phyloP scores from a whole-genome alignment of 306 rosid species.

The Prosopis cineraria region DNA sequence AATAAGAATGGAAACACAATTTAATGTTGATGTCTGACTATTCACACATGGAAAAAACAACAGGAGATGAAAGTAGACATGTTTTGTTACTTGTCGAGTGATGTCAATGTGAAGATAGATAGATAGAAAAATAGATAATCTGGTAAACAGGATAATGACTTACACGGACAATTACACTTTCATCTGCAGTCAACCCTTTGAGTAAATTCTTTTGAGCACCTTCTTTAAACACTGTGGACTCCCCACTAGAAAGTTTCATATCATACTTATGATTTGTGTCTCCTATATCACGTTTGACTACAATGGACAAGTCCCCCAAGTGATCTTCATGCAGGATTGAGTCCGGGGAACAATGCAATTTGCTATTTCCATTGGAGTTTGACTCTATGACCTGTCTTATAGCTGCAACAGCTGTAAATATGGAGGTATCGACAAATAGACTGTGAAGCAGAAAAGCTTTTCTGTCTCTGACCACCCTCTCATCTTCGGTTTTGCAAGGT shows the following conservation, averaged over 20 bases:
- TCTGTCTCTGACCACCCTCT: constrained; percentile 85
- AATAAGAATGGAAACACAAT: not conserved
- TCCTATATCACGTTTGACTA: constrained; percentile 47
- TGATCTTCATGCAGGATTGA: constrained; percentile 53
- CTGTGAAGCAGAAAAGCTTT: constrained; percentile 91
- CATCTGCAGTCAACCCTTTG: constrained; percentile 93
- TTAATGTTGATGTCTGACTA: not conserved
- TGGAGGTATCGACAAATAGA: constrained; percentile 77
- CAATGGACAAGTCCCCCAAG: constrained; percentile 68
- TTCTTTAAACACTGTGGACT: constrained; percentile 35
- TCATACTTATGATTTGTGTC: constrained; percentile 43
- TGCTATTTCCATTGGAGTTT: constrained; percentile 33
- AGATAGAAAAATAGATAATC: not conserved
- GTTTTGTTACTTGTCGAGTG: not conserved
- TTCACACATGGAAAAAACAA: not conserved
- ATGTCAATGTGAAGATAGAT: not conserved
- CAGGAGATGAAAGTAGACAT: not conserved
- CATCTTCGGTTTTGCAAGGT: constrained; percentile 96
- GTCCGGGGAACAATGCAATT: constrained; percentile 37
- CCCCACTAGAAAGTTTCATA: not conserved
- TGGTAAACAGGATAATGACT: constrained; percentile 37
- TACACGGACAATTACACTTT: constrained; percentile 83
- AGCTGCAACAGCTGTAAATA: constrained; percentile 73
- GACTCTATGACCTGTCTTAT: constrained; percentile 55
- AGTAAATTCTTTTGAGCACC: constrained; percentile 63